Percentiles rank a stretch among this genome's conserved stretches.
Evolutionary conservation across 2,329 filamentous ascomycete genomes (phyloP).

Genomic region (Penicillium sumatraense): DNA sequence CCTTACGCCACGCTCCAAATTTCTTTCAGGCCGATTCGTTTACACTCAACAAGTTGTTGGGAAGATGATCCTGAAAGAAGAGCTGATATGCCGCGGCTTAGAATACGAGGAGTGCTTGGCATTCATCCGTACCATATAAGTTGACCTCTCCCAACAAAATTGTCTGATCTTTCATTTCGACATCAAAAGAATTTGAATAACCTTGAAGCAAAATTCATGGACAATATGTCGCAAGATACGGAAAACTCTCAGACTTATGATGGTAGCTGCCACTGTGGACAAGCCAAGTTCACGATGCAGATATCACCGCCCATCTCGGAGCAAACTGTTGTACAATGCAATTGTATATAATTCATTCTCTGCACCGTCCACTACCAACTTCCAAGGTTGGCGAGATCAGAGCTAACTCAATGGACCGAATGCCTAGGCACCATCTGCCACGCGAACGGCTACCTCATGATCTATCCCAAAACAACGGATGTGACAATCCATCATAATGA

Average conservation of each 20-base stretch:
- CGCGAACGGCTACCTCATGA: constrained; percentile 35
- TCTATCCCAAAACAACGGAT: constrained; percentile 29
- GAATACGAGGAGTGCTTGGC: background rate
- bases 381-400: background rate
- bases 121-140: background rate
- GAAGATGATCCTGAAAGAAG: background rate
- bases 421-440: constrained; percentile 35
- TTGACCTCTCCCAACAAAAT: background rate
- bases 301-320: constrained; percentile 21
- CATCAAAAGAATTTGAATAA: background rate
- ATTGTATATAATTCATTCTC: constrained; percentile 16
- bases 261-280: constrained; percentile 29
- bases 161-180: too few species aligned
- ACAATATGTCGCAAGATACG: background rate
- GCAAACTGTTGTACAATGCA: constrained; percentile 21
- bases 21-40: background rate
- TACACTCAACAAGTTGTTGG: background rate
- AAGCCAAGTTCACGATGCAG: constrained; percentile 25
- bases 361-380: background rate
- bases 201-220: too few species aligned
- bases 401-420: background rate
- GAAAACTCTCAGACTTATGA: constrained; percentile 3
- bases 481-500: constrained; percentile 25
- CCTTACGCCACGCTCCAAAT: too few species aligned
- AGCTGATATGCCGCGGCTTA: background rate